Percentiles rank a stretch among this genome's conserved stretches.
Conservation (phyloP, 2,329 filamentous ascomycete genomes). For the Trichoderma polysporum region DNA sequence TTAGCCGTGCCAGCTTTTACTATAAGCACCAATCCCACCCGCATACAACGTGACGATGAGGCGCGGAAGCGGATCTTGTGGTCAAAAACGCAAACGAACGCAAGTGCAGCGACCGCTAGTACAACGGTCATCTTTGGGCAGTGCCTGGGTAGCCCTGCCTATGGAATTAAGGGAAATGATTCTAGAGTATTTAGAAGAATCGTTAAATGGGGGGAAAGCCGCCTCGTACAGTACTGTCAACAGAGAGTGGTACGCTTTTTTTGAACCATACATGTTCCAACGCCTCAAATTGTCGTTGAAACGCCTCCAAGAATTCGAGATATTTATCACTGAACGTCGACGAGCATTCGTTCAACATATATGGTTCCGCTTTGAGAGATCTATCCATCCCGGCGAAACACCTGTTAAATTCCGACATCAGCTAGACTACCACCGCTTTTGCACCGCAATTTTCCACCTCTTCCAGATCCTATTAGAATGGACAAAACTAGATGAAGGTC, state of each 20-base stretch:
- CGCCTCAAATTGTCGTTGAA: neutral
- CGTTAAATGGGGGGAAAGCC: neutral
- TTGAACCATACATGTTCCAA: neutral
- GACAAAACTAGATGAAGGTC: neutral
- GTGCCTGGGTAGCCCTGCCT: neutral
- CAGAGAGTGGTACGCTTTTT: neutral
- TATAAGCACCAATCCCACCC: neutral
- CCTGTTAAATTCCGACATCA: neutral
- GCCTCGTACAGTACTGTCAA: neutral
- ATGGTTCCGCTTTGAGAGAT: constrained; percentile 3
- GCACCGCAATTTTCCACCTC: neutral
- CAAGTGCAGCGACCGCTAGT: neutral
- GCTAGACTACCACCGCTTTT: neutral
- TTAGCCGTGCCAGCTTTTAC: neutral
- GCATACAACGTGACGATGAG: neutral
- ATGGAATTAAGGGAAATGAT: neutral
- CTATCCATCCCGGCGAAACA: neutral
- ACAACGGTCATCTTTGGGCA: neutral
- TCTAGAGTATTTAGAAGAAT: neutral
- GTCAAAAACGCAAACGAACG: neutral
- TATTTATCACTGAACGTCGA: neutral
- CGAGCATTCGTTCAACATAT: neutral
- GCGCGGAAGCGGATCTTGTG: neutral
- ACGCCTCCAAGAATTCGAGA: neutral
- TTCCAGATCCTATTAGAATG: neutral